Evolutionary conservation across 2,329 filamentous ascomycete species (phyloP), one percentile per base, ranked within the genome.

Genomic region (Alternaria incomplexa): DNA sequence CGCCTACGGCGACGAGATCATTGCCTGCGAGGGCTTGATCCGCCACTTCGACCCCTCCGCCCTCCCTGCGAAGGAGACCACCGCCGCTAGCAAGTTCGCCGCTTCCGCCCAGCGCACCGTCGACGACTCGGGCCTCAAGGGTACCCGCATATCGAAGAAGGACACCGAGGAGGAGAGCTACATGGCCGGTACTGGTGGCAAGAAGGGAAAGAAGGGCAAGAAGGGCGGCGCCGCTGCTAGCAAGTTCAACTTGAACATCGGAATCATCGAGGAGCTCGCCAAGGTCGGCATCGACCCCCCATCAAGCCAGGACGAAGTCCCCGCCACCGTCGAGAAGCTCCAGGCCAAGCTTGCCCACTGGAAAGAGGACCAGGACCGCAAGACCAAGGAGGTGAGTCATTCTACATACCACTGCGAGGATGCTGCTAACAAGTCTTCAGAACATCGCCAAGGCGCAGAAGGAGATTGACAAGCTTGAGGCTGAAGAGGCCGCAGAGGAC

Each of bases 361-460:
- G 93, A 97, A 97, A 86, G 85, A 88, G 56, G 92, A 97, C 82
- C 96, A 98, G 85, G 88, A 91, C 61, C 86, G 88, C 68, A 93
- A 97, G 86, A 99, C 96, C 20, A 88, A 96, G 80, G 91, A 93
- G 84, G 96, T 97, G 83, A 85, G 90, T 83, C 69, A 47, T 15
- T 22, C 12, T 26, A 15, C 17, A 47, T 10, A 32, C 20, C 3
- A 6, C 47, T 43, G 13, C 28, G 17, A 7, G 6, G 15, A 28
- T 44, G 43, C 25, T 52, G 56, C 70, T 76, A 62, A 76, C 47
- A 5, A 57, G 17, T 54, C 20, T 25, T 23, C 30, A 98, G 96
- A 99, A 99, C 86, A 91, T 98, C 65, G 92, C 93, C 68, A 97
- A 97, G 83, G 96, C 96, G 65, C 91, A 97, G 85, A 95, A 95